Conservation (phyloP, 2,329 filamentous ascomycete genomes). For the Colletotrichum sp. region DNA sequence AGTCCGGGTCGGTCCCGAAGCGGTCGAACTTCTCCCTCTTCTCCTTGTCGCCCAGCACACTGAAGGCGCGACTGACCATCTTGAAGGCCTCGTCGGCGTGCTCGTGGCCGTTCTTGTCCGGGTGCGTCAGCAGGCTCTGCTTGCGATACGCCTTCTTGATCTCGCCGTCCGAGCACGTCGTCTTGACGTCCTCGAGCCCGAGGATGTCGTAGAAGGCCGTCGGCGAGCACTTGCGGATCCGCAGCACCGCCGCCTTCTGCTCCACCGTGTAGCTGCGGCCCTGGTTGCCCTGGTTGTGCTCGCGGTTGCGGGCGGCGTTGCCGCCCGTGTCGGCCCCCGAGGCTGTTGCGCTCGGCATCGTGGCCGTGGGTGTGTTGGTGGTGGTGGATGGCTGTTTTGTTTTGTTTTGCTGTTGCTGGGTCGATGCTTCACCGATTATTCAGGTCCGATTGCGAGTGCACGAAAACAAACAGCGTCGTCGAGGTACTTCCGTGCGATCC, state of each 20-base stretch:
- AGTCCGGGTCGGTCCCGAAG: constrained; percentile 92
- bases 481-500: not conserved
- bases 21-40: constrained; percentile 89
- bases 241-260: constrained; percentile 88
- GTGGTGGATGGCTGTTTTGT: not conserved
- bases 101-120: constrained; percentile 97
- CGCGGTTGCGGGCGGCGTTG: constrained; percentile 53
- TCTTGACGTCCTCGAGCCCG: constrained; percentile 67
- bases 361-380: not conserved
- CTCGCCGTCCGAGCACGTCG: constrained; percentile 76
- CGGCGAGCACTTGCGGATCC: constrained; percentile 81
- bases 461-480: not conserved
- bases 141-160: constrained; percentile 99
- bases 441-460: not conserved
- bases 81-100: constrained; percentile 98
- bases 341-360: constrained; percentile 55
- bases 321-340: constrained; percentile 57
- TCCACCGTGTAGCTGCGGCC: constrained; percentile 83
- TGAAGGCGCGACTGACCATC: constrained; percentile 93
- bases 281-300: constrained; percentile 79
- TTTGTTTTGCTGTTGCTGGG: not conserved
- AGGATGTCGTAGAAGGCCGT: constrained; percentile 98
- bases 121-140: constrained; percentile 91
- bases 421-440: not conserved
- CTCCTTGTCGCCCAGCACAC: constrained; percentile 89